Evolutionary conservation across 371 early-diverging fungal genomes (phyloP), one percentile per base, ranked within the genome.

Genomic region (Mucor piriformis): DNA sequence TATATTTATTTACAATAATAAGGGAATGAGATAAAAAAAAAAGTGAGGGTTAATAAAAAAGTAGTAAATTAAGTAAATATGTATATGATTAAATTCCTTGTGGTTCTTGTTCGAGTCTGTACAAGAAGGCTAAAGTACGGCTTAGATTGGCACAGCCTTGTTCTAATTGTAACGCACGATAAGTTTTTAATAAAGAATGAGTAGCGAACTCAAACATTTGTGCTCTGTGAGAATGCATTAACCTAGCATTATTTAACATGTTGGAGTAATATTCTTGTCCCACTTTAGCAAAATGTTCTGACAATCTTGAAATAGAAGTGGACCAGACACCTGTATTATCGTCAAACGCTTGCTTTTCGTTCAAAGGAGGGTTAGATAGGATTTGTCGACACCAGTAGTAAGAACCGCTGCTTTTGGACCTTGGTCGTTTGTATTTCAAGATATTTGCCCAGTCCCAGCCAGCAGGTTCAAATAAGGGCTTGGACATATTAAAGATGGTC

Each of bases 371-470:
- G 13, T 23, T 16, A 43, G 29, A n/a, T 11, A 46, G 20, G 5
- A 47, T 46, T 29, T 49, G 58, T 32, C 40, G 34, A 29, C 64
- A 64, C 64, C 64, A 64, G 34, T 61, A 61, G 40, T 57, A 57
- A 0, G 47, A 53, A 1, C 52, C 49, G 24, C 25, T 37, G 33
- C 57, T 54, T 33, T 35, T 47, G 24, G 38, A 47, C 15, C 56
- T 46, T 38, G 57, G 51, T 47, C 60, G 24, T 20, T 69, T 73
- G 18, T 55, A 40, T 35, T 73, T 69, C 0, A 73, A 23, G 10
- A 73, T 43, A 23, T 33, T 42, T 11, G 70, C 68, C 73, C 73
- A 72, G 35, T 72, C 69, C 73, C 73, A 72, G 10, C 63, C 69
- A 16, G 73, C 73, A 25, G 73, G 73, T 59, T 65, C 66, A 64